Base-by-base conservation (phyloP, 768 basidiomycete genomes). In the Leucogyrophana mollusca region DNA sequence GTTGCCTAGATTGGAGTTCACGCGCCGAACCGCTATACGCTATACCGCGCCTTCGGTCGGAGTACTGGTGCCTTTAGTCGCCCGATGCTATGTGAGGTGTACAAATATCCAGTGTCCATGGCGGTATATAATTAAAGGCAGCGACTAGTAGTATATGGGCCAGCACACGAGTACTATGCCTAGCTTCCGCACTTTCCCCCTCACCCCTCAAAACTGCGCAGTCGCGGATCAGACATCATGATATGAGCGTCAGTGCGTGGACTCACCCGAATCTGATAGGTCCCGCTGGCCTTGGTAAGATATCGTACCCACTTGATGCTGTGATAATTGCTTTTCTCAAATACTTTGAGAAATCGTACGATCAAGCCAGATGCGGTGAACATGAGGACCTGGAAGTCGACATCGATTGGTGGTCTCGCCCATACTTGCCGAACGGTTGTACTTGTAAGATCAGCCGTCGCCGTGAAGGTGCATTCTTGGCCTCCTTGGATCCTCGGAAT, bases 381-480 rank as follows among this genome's bases (percentile, higher is more conserved):
- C 96, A 99, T 99, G 56, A 99, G 76, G 47, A 99, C 96, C 71
- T 94, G 93, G 70, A 99, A 99, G 66, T 99, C 96, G 52, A 98
- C 85, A 55, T 95, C 91, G 59, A 99, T 98, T 6, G 96, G 96
- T 14, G 96, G 96, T 45, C 96, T 76, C 3, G 94, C 94, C 96
- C 96, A 99, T 4, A 95, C 85, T 77, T 97, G 94, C 25, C 93
- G 85, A 49, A 83, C 79, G 0, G 96, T 99, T 24, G 93, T 95
- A 49, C 83, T 81, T 2, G 94, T 91, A 51, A 98, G 72, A 25
- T 79, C 77, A 5, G 93, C 95, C 8, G 84, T 81, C 1, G 83
- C 96, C 2, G 80, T 80, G 46, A 98, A 79, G 0, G 91, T 91
- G 53, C 83, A 80, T 67, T 99, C 96, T 54, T 91, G 84, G 4